Evolutionary conservation across 1,139 yeast genomes (phyloP).

Genomic region (Lodderomyces orthopsilosis): DNA sequence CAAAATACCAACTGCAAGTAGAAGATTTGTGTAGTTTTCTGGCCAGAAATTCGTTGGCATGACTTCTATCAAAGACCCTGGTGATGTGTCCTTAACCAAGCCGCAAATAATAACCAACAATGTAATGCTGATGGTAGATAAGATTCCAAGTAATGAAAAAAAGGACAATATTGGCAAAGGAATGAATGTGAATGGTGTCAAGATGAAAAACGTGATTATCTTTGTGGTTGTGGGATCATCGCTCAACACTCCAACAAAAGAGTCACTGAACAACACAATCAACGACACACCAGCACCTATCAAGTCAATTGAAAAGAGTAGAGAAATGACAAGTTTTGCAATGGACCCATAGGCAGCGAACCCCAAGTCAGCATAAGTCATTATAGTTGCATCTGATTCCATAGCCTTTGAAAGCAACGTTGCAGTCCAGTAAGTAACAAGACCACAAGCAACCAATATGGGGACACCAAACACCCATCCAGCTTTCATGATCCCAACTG

Average conservation of each 20-base stretch:
- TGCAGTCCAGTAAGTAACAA: slow-evolving; percentile 47
- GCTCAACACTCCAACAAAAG: slow-evolving; percentile 43
- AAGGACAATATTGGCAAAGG: slow-evolving; percentile 45
- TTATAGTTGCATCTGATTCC: slow-evolving; percentile 72
- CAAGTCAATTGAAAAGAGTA: slow-evolving; percentile 46
- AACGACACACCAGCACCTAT: slow-evolving; percentile 58
- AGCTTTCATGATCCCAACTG: slow-evolving; percentile 46
- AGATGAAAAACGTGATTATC: slow-evolving; percentile 36
- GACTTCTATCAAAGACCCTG: slow-evolving; percentile 39
- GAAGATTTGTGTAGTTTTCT: slow-evolving; percentile 33
- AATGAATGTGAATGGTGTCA: slow-evolving; percentile 47
- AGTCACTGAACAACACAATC: slow-evolving; percentile 55
- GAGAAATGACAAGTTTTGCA: slow-evolving; percentile 41
- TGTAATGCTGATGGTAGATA: slow-evolving; percentile 45
- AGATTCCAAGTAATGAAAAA: slow-evolving; percentile 44
- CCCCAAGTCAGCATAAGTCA: slow-evolving; percentile 87
- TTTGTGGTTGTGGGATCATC: slow-evolving; percentile 41
- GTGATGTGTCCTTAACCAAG: slow-evolving; percentile 33
- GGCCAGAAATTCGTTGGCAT: slow-evolving; percentile 54
- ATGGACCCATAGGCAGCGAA: slow-evolving; percentile 62
- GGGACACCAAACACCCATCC: slow-evolving; percentile 48
- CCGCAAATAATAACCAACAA: slow-evolving; percentile 41
- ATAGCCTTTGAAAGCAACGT: slow-evolving; percentile 42
- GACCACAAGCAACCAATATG: slow-evolving; percentile 37
- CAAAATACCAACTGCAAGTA: slow-evolving; percentile 53